A percentile compares a stretch with the other conserved stretches of the same genome.
Conservation (phyloP, 345 rosid genomes). For the Populus alba region DNA sequence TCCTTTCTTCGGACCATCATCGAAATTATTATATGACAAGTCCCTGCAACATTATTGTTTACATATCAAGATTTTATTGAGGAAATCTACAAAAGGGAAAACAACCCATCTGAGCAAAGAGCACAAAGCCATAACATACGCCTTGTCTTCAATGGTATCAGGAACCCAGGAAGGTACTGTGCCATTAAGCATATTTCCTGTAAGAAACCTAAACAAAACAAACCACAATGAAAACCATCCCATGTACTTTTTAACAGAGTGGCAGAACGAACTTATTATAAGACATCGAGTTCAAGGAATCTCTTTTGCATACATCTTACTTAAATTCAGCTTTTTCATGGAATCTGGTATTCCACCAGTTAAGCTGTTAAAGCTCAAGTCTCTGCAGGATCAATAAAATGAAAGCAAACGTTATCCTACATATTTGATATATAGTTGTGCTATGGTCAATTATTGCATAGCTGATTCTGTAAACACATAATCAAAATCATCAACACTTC, state of each 20-base stretch:
- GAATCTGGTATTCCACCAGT: background rate
- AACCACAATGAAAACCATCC: background rate
- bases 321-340: background rate
- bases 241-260: no score
- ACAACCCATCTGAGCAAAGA: no score
- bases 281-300: background rate
- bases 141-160: background rate
- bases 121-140: background rate
- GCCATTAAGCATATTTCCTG: constrained; percentile 15
- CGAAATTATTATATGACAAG: no score
- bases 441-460: no score
- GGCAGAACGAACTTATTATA: background rate
- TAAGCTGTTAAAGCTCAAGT: background rate
- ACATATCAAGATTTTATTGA: no score
- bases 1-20: no score
- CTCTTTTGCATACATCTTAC: background rate
- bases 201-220: constrained; percentile 3
- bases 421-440: no score
- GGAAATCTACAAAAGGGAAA: no score
- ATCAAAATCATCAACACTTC: no score
- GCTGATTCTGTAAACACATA: no score
- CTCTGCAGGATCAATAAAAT: background rate
- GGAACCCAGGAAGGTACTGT: background rate
- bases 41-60: no score
- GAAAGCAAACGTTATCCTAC: no score